A percentile compares a stretch with the other conserved stretches of the same genome.
These are phyloP conservation scores for Nothopassalora personata DNA, from an alignment of 2,329 filamentous ascomycete species.

Conservation along the genomic window DNA sequence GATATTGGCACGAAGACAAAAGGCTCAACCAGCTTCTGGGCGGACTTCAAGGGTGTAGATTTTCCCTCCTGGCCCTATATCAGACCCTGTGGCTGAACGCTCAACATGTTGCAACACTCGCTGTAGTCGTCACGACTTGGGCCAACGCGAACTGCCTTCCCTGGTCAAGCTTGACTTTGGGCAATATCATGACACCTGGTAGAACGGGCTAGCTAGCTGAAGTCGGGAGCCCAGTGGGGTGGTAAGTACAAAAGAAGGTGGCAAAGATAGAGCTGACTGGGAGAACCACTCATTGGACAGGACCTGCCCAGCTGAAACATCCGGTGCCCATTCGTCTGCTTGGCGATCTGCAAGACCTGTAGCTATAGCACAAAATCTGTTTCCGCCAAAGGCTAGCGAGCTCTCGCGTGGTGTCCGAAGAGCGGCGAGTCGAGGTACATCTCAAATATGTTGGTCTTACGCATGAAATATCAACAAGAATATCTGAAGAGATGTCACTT, in stretches of 20 bases:
- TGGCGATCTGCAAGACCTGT: neutral
- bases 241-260: neutral
- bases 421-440: neutral
- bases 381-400: neutral
- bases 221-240: neutral
- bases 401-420: neutral
- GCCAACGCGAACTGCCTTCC: neutral
- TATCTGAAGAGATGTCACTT: no score
- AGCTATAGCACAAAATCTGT: neutral
- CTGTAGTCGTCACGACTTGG: neutral
- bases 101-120: neutral
- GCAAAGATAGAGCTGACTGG: neutral
- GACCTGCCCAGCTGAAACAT: neutral
- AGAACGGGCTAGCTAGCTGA: neutral
- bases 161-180: neutral
- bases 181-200: neutral
- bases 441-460: neutral
- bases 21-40: slow-evolving; percentile 6
- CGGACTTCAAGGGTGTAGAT: neutral
- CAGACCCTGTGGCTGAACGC: neutral
- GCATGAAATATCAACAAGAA: neutral
- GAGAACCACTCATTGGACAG: neutral
- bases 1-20: slow-evolving; percentile 20
- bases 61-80: neutral
- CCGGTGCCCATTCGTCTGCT: neutral